phyloP scores from a whole-genome alignment of 2,329 filamentous ascomycete species.

The Aspergillus unguis region DNA sequence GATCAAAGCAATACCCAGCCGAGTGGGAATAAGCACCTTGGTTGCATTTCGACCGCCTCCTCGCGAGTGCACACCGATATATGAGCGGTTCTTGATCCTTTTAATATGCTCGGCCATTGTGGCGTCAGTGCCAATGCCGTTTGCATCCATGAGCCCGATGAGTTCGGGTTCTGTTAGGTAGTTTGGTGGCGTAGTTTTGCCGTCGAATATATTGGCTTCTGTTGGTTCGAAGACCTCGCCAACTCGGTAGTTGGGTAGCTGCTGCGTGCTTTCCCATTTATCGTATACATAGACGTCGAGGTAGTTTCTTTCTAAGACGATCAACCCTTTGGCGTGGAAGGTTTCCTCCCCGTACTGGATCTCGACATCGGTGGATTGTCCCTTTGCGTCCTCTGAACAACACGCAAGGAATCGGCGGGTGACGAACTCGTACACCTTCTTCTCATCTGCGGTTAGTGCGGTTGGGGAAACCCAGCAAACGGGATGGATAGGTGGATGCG shows the following conservation, averaged over 20 bases:
- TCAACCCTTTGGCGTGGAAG: slow-evolving; percentile 78
- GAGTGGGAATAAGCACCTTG: slow-evolving; percentile 88
- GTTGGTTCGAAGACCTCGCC: slow-evolving; percentile 83
- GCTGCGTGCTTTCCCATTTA: slow-evolving; percentile 85
- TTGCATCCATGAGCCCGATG: slow-evolving; percentile 95
- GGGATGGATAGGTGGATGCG: slow-evolving; percentile 94
- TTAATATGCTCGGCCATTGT: slow-evolving; percentile 99
- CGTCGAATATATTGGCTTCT: slow-evolving; percentile 84
- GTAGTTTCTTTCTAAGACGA: slow-evolving; percentile 85
- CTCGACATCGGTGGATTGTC: slow-evolving; percentile 78
- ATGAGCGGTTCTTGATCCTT: slow-evolving; percentile 87
- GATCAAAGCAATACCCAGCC: slow-evolving; percentile 84
- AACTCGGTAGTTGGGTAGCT: slow-evolving; percentile 73
- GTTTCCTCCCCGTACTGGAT: slow-evolving; percentile 77
- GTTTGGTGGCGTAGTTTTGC: slow-evolving; percentile 78
- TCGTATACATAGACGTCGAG: slow-evolving; percentile 95
- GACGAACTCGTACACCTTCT: slow-evolving; percentile 86
- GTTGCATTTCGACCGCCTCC: slow-evolving; percentile 51
- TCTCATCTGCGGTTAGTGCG: slow-evolving; percentile 63
- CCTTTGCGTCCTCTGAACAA: slow-evolving; percentile 90
- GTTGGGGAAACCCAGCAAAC: slow-evolving; percentile 72
- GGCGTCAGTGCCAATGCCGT: slow-evolving; percentile 96
- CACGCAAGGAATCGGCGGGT: slow-evolving; percentile 89
- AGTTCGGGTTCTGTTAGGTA: slow-evolving; percentile 95
- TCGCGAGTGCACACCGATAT: slow-evolving; percentile 66